phyloP scores from a whole-genome alignment of 768 basidiomycete genomes.

The Macrolepiota fuliginosa region DNA sequence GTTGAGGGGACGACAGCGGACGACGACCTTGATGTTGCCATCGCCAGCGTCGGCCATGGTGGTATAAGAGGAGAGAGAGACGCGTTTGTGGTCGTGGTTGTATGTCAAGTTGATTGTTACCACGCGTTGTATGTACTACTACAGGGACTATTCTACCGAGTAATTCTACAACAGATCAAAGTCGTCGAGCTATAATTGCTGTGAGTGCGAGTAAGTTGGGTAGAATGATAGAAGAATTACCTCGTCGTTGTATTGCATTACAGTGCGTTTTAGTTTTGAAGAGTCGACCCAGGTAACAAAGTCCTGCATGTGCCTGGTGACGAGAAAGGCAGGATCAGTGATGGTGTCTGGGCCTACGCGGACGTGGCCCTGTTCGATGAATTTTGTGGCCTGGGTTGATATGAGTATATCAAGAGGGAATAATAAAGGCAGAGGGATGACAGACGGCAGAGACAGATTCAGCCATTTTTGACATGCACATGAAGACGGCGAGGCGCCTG shows the following conservation, averaged over 20 bases:
- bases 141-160: background rate
- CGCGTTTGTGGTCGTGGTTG: background rate
- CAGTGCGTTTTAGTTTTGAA: constrained; percentile 92
- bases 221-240: constrained; percentile 31
- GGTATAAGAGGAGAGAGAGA: background rate
- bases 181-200: constrained; percentile 74
- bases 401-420: background rate
- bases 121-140: constrained; percentile 1
- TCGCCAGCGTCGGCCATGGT: constrained; percentile 76
- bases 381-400: constrained; percentile 77
- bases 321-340: constrained; percentile 94
- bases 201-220: constrained; percentile 9
- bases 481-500: constrained; percentile 86
- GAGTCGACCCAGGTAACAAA: constrained; percentile 99
- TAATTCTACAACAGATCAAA: constrained; percentile 74
- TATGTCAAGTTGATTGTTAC: constrained; percentile 10
- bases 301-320: constrained; percentile 97
- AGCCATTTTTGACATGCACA: constrained; percentile 92
- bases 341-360: constrained; percentile 95
- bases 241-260: constrained; percentile 97
- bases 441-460: constrained; percentile 92
- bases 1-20: constrained; percentile 97
- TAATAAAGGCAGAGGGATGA: constrained; percentile 18
- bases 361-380: constrained; percentile 98
- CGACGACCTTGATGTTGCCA: constrained; percentile 90